Evolutionary conservation across 176 grass and related monocot genomes (phyloP).

Genomic region (Phoenix roebelenii): DNA sequence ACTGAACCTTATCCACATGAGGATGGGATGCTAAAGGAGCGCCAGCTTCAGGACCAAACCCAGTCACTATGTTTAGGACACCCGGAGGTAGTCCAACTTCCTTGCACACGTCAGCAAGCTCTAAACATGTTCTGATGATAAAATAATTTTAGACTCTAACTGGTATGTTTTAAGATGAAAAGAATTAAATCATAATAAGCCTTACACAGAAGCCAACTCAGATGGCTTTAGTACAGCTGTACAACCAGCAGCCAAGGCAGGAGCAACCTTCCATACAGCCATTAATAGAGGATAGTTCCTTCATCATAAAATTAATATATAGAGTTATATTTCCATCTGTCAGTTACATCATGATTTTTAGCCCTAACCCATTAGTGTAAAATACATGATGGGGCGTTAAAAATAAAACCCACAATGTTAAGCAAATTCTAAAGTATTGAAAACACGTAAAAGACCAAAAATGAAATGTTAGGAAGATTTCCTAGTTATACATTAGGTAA

Average conservation of each 20-base stretch:
- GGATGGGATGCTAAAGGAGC: slow-evolving; percentile 91
- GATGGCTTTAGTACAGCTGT: slow-evolving; percentile 95
- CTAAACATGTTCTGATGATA: slow-evolving; percentile 86
- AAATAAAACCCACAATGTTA: too few relatives aligned
- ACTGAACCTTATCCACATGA: slow-evolving; percentile 70
- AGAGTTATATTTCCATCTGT: slow-evolving; percentile 2
- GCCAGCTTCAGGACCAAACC: slow-evolving; percentile 86
- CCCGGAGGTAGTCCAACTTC: slow-evolving; percentile 84
- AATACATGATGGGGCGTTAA: too few relatives aligned
- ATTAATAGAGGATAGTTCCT: slow-evolving; percentile 99
- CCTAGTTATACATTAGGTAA: too few relatives aligned
- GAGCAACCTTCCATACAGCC: slow-evolving; percentile 98
- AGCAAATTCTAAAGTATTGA: too few relatives aligned
- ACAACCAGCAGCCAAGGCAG: slow-evolving; percentile 97
- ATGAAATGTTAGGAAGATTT: too few relatives aligned
- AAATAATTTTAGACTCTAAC: neutral
- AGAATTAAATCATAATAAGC: slow-evolving; percentile 1
- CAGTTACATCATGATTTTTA: too few relatives aligned
- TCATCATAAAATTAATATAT: slow-evolving; percentile 4
- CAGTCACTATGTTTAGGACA: slow-evolving; percentile 82
- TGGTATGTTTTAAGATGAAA: too few relatives aligned
- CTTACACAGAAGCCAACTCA: slow-evolving; percentile 86
- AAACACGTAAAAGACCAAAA: too few relatives aligned
- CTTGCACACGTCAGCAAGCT: slow-evolving; percentile 88
- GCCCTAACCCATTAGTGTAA: too few relatives aligned